Conservation (phyloP, 1,139 yeast genomes). For the Candida sp. region DNA sequence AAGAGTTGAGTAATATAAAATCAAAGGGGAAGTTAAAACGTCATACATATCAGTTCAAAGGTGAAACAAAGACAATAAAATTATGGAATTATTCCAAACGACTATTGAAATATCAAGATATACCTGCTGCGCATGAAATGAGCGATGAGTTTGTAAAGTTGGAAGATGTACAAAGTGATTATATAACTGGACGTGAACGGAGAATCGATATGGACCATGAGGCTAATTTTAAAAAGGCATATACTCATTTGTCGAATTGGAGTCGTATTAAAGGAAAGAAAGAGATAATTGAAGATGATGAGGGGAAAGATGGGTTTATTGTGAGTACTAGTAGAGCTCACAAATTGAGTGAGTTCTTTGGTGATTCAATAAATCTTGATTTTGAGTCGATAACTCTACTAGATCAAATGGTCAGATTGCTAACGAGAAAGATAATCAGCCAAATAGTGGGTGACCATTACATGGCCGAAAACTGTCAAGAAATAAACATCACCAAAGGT, state of each 20-base stretch:
- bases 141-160: constrained; percentile 40
- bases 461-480: neutral
- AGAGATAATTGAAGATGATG: neutral
- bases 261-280: neutral
- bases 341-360: neutral
- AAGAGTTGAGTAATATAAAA: constrained; percentile 20
- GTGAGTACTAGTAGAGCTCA: neutral
- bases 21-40: constrained; percentile 4
- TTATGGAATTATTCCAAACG: constrained; percentile 8
- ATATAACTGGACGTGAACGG: constrained; percentile 12
- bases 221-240: neutral
- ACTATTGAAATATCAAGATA: constrained; percentile 32
- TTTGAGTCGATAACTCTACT: neutral
- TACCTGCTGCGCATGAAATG: constrained; percentile 57
- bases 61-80: constrained; percentile 8
- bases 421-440: neutral
- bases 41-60: constrained; percentile 4
- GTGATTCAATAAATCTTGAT: neutral
- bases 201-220: constrained; percentile 1
- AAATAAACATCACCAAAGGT: neutral
- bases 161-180: constrained; percentile 44
- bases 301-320: neutral
- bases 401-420: neutral
- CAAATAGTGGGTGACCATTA: neutral
- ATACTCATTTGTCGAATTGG: neutral